Base-by-base conservation (phyloP, 352 stramenopile species). In the Phytophthora sansomeana region DNA sequence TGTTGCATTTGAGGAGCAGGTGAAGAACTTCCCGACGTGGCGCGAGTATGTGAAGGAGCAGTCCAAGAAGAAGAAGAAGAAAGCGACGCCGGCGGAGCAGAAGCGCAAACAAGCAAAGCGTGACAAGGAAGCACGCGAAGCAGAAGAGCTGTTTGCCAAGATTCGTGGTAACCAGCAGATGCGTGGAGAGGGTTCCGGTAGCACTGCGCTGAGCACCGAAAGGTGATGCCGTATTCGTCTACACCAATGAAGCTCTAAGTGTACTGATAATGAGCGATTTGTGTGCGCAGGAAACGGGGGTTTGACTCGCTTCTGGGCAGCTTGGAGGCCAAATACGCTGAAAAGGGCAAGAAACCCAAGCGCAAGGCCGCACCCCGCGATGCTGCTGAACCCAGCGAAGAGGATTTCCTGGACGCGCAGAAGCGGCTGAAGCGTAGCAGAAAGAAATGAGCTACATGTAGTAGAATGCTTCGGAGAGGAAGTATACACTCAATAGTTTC, bases 321-420 rank as follows among this genome's bases (percentile, higher is more conserved):
- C 32, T 72, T 94, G 26, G 83, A 94, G 32, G 65, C 75, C 44
- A 92, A 87, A 46, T 92, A 91, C 46, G 75, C 68, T 29, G 69
- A 82, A 16, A 77, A 87, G 41, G 56, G 44, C 17, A 87, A 87
- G 49, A 75, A 78, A 17, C 69, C 75, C 30, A 88, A 81, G 42
- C 58, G 64, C 26, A 75, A 79, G 36, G 48, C 60, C 30, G 48
- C 30, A 17, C 8, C 53, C 21, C 26, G 38, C 6, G 54, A 62
- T 17, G 13, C 53, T 26, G 39, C 33, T 32, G 65, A 80, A 32
- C 85, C 83, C 17, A 89, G 69, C 26, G 85, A 94, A 69, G 80
- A 91, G 35, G 80, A 87, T 21, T 94, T 92, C 41, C 48, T 80
- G 0, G 85, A 78, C 1, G 67, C 85, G 4, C 80, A 90, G 47